These are phyloP conservation scores for Drechslerella dactyloides DNA, from an alignment of 2,329 filamentous ascomycete genomes.

Conservation along the genomic window DNA sequence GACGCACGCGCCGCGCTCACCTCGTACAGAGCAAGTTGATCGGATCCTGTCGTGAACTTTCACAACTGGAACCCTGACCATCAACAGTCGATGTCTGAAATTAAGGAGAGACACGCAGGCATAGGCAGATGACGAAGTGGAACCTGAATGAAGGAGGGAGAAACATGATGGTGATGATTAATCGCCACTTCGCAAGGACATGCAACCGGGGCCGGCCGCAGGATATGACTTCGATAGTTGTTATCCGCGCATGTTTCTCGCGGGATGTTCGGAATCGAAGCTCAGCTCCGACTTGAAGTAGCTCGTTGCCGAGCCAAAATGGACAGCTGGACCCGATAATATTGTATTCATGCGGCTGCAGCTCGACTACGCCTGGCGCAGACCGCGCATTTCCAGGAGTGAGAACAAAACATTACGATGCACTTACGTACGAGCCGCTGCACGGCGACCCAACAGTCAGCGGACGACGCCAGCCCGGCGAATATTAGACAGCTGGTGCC, in stretches of 20 bases:
- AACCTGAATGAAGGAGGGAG: conserved; percentile 10
- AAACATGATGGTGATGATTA: too few species aligned
- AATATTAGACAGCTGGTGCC: neutral
- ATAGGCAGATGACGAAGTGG: neutral
- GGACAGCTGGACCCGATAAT: too few species aligned
- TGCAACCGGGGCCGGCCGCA: conserved; percentile 6
- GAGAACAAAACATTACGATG: neutral
- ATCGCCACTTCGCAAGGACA: neutral
- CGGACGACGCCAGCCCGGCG: neutral
- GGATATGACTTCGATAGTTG: too few species aligned
- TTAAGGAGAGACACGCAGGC: conserved; percentile 29
- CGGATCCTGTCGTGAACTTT: conserved; percentile 33
- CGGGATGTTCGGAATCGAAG: too few species aligned
- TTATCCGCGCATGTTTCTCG: too few species aligned
- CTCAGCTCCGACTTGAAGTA: too few species aligned
- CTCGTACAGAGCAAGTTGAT: neutral
- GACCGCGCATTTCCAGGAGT: neutral
- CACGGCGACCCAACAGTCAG: conserved; percentile 1
- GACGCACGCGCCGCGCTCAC: neutral
- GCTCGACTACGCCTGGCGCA: too few species aligned
- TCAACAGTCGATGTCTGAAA: conserved; percentile 23
- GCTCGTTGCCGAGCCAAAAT: too few species aligned
- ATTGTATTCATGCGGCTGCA: too few species aligned
- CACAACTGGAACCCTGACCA: conserved; percentile 16
- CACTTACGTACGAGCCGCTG: neutral